A percentile compares a stretch with the other conserved stretches of the same genome.
These are phyloP conservation scores for Rutstroemia sp. DNA, from an alignment of 2,329 filamentous ascomycete species.

Conservation along the genomic window DNA sequence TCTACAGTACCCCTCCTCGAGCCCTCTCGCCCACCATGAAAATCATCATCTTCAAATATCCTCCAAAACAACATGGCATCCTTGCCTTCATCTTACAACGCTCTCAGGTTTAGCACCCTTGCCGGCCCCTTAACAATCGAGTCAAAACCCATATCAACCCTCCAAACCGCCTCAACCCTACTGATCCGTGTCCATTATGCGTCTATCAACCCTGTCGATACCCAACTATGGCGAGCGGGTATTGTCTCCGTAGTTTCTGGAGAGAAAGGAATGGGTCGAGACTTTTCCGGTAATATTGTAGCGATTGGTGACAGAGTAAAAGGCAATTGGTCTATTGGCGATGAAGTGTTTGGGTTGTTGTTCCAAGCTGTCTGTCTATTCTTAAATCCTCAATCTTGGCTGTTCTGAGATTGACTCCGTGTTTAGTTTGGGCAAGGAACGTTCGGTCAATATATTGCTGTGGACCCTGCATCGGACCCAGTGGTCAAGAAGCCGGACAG, in stretches of 20 bases:
- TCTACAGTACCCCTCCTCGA: not conserved
- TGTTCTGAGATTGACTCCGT: too few species aligned
- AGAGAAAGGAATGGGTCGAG: slow-evolving; percentile 26
- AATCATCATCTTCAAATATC: too few species aligned
- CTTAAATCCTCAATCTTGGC: not conserved
- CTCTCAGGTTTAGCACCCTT: slow-evolving; percentile 17
- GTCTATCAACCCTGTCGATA: slow-evolving; percentile 28
- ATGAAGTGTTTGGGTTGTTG: slow-evolving; percentile 31
- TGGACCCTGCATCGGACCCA: slow-evolving; percentile 22
- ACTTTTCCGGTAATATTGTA: slow-evolving; percentile 29
- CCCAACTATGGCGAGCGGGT: slow-evolving; percentile 24
- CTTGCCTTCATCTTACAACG: slow-evolving; percentile 1
- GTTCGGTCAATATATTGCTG: slow-evolving; percentile 24
- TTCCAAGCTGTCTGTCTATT: slow-evolving; percentile 21
- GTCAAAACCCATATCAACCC: slow-evolving; percentile 19
- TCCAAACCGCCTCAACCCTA: slow-evolving; percentile 20
- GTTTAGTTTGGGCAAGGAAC: slow-evolving; percentile 26
- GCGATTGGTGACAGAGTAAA: slow-evolving; percentile 29
- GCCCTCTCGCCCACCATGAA: not conserved
- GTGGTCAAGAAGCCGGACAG: slow-evolving; percentile 33
- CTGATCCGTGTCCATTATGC: slow-evolving; percentile 25
- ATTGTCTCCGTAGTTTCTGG: slow-evolving; percentile 22
- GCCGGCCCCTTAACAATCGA: slow-evolving; percentile 15
- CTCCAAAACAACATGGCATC: not conserved
- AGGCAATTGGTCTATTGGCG: slow-evolving; percentile 28